Base-by-base conservation (phyloP, 345 rosid species). In the Diplotaxis tenuifolia region DNA sequence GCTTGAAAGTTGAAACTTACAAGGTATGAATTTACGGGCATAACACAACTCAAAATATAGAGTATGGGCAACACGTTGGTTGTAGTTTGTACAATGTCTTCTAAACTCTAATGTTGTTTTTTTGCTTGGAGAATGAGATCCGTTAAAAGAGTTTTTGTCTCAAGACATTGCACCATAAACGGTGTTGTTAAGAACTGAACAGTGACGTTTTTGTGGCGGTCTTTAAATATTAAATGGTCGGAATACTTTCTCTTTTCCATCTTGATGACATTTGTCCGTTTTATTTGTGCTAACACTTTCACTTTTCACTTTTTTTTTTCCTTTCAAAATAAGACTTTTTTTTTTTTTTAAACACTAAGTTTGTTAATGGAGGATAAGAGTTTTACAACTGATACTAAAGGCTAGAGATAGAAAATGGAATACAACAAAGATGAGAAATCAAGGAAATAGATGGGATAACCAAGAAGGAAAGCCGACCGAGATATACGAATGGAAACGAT, bases 1-100 rank as follows among this genome's bases (percentile, higher is more conserved):
- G 75, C 67, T 71, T 70, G 34, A 65, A 72, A 62, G 49, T 71
- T 47, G 34, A 65, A 72, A 62, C 38, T n/a, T 10, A 22, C 28
- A 47, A 73, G 71, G 65, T 73, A 20, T 54, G 31, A 20, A 65
- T 14, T 27, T 65, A 20, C 27, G n/a, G 20, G 5, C 18, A 38
- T 38, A n/a, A 38, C 64, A 65, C 70, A 62, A 14, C 42, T 27
- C 70, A 29, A 19, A n/a, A 40, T 65, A 65, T 65, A 40, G 19
- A 36, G 11, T 36, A 18, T 55, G 53, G 42, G 36, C 53, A 22
- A 32, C 3, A 9, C 64, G 1, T 28, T 67, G 62, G 1, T 28
- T 67, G 62, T 55, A 55, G 72, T 54, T 68, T 34, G 34, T 36
- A 58, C 9, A 45, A 27, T 42, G 21, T 70, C 20, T 45, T 20